Conservation (phyloP, 2,329 filamentous ascomycete species). For the Aspergillus chevalieri region DNA sequence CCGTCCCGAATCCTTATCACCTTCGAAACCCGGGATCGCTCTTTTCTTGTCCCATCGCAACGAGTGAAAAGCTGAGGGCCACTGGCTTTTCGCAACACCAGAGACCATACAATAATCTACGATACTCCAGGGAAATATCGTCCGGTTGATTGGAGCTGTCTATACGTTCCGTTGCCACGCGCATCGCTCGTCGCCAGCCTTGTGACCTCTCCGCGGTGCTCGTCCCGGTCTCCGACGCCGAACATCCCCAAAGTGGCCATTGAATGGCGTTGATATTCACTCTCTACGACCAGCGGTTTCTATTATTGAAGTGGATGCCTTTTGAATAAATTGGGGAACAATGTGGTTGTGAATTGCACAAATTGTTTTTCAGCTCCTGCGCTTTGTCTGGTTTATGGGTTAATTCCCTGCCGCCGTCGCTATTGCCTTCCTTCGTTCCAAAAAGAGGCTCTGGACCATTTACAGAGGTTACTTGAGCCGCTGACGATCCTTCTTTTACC, state of each 20-base stretch:
- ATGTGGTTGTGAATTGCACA: neutral
- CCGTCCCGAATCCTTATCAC: constrained; percentile 19
- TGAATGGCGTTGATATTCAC: neutral
- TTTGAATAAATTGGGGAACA: neutral
- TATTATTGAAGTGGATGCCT: neutral
- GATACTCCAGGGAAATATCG: neutral
- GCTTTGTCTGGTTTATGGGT: neutral
- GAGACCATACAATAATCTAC: neutral
- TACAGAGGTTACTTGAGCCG: neutral
- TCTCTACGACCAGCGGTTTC: neutral
- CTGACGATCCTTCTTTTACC: neutral
- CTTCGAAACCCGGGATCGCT: constrained; percentile 12
- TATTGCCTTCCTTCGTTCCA: neutral
- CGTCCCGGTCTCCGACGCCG: neutral
- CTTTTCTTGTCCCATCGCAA: constrained; percentile 4
- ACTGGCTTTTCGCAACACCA: neutral
- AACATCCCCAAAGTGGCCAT: neutral
- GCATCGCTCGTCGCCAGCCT: neutral
- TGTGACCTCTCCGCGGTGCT: neutral
- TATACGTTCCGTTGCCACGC: neutral
- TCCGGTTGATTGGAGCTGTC: neutral
- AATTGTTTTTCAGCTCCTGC: neutral
- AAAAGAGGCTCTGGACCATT: neutral
- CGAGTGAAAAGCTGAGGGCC: neutral
- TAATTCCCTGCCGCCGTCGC: neutral